phyloP scores from a whole-genome alignment of 306 rosid genomes.

The Vachellia pachyceras region DNA sequence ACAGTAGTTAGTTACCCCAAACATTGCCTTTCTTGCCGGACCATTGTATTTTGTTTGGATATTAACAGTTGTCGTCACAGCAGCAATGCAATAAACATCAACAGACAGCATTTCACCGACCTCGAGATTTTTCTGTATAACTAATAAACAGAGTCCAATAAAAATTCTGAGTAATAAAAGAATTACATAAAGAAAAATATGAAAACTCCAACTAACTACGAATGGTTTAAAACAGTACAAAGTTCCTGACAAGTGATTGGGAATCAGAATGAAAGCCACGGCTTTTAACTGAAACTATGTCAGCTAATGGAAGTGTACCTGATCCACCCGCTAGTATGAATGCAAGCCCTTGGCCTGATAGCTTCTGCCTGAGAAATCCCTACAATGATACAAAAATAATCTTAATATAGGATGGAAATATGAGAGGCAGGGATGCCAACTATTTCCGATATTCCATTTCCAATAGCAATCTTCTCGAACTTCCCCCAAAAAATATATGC shows the following conservation, averaged over 20 bases:
- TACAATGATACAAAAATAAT: constrained; percentile 30
- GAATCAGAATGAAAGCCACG: background rate
- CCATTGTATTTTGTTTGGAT: constrained; percentile 88
- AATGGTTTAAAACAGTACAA: constrained; percentile 10
- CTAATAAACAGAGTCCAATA: constrained; percentile 55
- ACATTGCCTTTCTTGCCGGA: constrained; percentile 85
- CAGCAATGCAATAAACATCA: constrained; percentile 92
- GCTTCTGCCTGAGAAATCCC: constrained; percentile 96
- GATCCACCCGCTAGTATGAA: constrained; percentile 93
- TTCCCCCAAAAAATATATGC: background rate
- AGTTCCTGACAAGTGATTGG: background rate
- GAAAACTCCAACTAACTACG: constrained; percentile 23
- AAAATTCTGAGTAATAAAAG: constrained; percentile 39
- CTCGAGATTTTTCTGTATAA: constrained; percentile 98
- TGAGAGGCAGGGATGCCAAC: constrained; percentile 10
- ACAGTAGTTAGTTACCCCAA: constrained; percentile 72
- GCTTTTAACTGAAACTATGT: background rate
- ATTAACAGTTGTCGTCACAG: constrained; percentile 75
- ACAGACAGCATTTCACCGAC: constrained; percentile 85
- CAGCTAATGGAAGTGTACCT: constrained; percentile 59
- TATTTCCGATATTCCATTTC: constrained; percentile 20
- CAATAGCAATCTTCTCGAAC: background rate
- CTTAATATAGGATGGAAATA: constrained; percentile 36
- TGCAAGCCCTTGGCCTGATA: constrained; percentile 97
- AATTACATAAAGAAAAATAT: constrained; percentile 27